phyloP scores from a whole-genome alignment of 441 rosid genomes.

The Erysimum pusillum region DNA sequence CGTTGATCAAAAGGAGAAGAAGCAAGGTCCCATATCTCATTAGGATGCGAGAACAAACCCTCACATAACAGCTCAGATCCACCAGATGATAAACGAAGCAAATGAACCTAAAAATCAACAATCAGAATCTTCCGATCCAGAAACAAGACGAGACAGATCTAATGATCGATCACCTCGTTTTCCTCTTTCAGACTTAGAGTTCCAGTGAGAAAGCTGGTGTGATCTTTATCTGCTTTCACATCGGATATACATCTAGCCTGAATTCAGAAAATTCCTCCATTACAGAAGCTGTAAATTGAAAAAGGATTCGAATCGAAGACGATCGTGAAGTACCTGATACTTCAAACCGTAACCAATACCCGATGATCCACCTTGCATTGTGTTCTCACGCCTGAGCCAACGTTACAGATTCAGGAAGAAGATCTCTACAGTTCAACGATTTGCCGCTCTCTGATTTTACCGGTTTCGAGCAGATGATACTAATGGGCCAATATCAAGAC shows the following conservation, averaged over 20 bases:
- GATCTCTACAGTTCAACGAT: constrained; percentile 5
- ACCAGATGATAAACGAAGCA: constrained; percentile 81
- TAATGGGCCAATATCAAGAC: constrained; percentile 14
- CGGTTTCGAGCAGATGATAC: constrained; percentile 5
- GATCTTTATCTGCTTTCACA: constrained; percentile 87
- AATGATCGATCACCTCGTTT: constrained; percentile 64
- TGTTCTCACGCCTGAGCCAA: constrained; percentile 32
- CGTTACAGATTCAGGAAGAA: constrained; percentile 30
- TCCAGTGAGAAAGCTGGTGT: constrained; percentile 91
- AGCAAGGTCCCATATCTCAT: constrained; percentile 92
- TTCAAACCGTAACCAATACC: constrained; percentile 94
- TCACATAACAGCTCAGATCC: constrained; percentile 90
- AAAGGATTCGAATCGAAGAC: background rate
- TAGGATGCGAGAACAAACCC: constrained; percentile 88
- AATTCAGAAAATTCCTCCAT: background rate
- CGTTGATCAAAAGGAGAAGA: constrained; percentile 94
- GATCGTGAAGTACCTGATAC: constrained; percentile 67
- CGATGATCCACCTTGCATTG: constrained; percentile 90
- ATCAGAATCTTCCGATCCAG: constrained; percentile 40
- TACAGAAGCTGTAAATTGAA: constrained; percentile 16
- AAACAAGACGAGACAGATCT: constrained; percentile 23
- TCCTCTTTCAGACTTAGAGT: constrained; percentile 88
- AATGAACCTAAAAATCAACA: constrained; percentile 65
- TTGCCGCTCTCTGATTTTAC: constrained; percentile 39
- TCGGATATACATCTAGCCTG: constrained; percentile 93